Evolutionary conservation across 331 rosid species (phyloP).

Genomic region (Quercus tomentella): DNA sequence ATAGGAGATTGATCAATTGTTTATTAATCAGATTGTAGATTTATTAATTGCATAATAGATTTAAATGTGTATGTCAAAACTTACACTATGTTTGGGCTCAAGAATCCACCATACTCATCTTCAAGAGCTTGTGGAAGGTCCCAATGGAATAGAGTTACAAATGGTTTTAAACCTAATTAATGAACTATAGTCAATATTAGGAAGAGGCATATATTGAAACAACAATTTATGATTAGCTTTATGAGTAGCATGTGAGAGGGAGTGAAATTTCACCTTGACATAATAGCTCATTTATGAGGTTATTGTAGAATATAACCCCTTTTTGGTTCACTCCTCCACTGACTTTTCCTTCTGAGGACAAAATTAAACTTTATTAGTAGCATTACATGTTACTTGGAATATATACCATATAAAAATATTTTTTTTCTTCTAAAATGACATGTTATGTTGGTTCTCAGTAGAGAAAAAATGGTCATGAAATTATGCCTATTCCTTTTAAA

Average conservation of each 20-base stretch:
- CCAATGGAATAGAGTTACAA: constrained; percentile 53
- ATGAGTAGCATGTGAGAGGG: not conserved
- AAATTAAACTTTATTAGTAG: too few species aligned
- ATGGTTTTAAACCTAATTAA: constrained; percentile 18
- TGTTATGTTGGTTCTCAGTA: too few species aligned
- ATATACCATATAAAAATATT: too few species aligned
- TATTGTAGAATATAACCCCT: constrained; percentile 41
- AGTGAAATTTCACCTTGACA: constrained; percentile 31
- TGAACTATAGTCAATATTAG: not conserved
- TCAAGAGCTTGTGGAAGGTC: constrained; percentile 82
- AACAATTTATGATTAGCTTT: not conserved
- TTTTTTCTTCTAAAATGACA: too few species aligned
- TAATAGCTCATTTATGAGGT: constrained; percentile 45
- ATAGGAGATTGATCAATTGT: not conserved
- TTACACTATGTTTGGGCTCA: constrained; percentile 36
- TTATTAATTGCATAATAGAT: not conserved
- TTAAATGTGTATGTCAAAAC: not conserved
- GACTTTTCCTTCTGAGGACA: constrained; percentile 39
- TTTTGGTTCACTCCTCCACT: constrained; percentile 44
- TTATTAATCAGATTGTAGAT: not conserved
- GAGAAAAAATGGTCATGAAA: too few species aligned
- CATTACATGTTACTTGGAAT: too few species aligned
- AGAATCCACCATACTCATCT: constrained; percentile 66
- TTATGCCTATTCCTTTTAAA: too few species aligned
- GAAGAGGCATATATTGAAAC: not conserved